Base-by-base conservation (phyloP, 148 eudicot genomes). In the Mesembryanthemum crystallinum region DNA sequence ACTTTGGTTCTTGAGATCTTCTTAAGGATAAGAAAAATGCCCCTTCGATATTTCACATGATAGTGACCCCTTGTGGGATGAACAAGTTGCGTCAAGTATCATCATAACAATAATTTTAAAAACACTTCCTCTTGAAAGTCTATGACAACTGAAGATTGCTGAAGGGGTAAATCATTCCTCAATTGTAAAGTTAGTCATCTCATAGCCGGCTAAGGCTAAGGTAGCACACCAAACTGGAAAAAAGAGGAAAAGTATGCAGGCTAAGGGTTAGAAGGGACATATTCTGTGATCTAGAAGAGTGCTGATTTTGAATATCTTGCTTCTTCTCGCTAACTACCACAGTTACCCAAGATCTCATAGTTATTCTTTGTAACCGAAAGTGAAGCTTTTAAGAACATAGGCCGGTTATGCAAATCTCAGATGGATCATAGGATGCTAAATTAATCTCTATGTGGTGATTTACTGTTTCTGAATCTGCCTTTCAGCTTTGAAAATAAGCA, bases 1-100 rank as follows among this genome's bases (percentile, higher is more conserved):
- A 64, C 15, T 33, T 20, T 72, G 27, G n/a, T 57, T 61, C 73
- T 70, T 74, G 52, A 73, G 69, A 12, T 52, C 49, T 74, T 27
- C 24, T 74, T 25, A 27, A 17, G 37, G 71, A 76, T 39, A 76
- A 75, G 71, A 57, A 66, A 66, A 76, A 76, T 67, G 72, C 72
- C 54, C 33, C 27, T 55, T 1, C 45, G 17, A 13, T 47, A 57
- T 25, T 66, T 76, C 67, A 15, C 66, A 55, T 76, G 78, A 76
- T 23, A 61, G 62, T 35, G 72, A 57, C 39, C 17, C 25, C 42
- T 67, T 55, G 27, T 55, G 39, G 25, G 52, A 67, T 76, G 54
- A 55, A 55, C 39, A 74, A 74, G 77, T 74, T 52, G 42, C 59
- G 27, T 65, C 23, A 29, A 32, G 77, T 65, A 51, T 75, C 64